Base-by-base conservation (phyloP, 306 rosid genomes). In the Prosopis cineraria region DNA sequence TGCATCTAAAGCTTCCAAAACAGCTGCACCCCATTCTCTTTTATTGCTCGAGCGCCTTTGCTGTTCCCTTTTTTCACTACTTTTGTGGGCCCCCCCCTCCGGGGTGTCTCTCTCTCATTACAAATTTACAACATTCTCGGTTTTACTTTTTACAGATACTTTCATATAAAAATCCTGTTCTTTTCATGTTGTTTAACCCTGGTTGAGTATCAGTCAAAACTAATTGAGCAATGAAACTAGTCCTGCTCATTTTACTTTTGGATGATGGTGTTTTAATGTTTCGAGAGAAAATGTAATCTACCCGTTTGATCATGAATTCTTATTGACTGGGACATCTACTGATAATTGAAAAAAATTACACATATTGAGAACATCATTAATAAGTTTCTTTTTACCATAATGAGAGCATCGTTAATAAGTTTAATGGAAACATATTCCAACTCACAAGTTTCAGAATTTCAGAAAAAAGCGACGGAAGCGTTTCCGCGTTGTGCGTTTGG, bases 31-130 rank as follows among this genome's bases (percentile, higher is more conserved):
- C 48, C 43, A 10, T 41, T 55, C 31, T 16, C 31, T 22, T 25
- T 55, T 20, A 65, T 65, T 37, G 70, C 30, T 65, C 24, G 0
- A 36, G 19, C n/a, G 70, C 70, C 39, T 7, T 34, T 34, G 27
- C 27, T 19, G 45, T 19, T 39, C 45, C 70, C 59, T 53, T 17
- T 74, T 5, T 68, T 19, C 19, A 58, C 45, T 74, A 70, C 59
- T 79, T 75, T 56, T 33, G 40, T 17, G 24, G 10, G 73, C 55
- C n/a, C 79, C 66, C 3, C 62, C 62, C n/a, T n/a, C n/a, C n/a
- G n/a, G n/a, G n/a, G n/a, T 10, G 9, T 47, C 9, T 53, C 4
- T 10, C 33, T 11, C 19, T 8, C 10, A 7, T 20, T 9, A 22
- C 2, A 1, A 52, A 20, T 5, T 6, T 50, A 53, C 60, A 7